These are phyloP conservation scores for Leptographium flavum DNA, from an alignment of 2,329 filamentous ascomycete genomes.

Conservation along the genomic window DNA sequence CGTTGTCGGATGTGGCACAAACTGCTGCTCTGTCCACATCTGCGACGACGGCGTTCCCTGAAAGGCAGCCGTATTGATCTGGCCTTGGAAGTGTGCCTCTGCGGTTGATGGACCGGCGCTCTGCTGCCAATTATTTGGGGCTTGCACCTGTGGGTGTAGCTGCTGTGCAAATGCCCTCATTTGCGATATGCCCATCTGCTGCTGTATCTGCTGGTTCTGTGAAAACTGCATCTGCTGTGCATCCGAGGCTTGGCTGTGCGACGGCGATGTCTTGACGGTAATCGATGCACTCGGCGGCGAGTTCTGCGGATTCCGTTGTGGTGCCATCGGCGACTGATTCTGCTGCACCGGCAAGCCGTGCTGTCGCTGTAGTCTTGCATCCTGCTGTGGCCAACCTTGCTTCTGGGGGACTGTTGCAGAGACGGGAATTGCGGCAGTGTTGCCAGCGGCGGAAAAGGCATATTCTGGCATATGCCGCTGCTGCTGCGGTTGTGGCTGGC, in stretches of 20 bases:
- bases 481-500: constrained; percentile 1
- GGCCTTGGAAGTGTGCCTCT: background rate
- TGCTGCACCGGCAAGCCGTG: background rate
- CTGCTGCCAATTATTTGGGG: background rate
- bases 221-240: background rate
- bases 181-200: background rate
- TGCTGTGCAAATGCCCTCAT: background rate
- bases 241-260: background rate
- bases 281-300: no score
- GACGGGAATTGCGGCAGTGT: background rate
- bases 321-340: background rate
- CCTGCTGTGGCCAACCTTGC: background rate
- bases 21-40: background rate
- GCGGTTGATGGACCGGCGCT: background rate
- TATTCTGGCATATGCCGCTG: background rate
- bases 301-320: background rate
- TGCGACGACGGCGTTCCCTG: background rate
- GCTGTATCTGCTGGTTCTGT: background rate
- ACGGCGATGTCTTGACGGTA: background rate
- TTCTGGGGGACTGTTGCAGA: background rate
- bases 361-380: background rate
- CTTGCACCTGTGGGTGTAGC: constrained; percentile 2
- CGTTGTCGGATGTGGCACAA: background rate
- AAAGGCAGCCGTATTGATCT: background rate
- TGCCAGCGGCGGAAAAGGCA: background rate